These are phyloP conservation scores for Phycomyces nitens DNA, from an alignment of 192 early-diverging fungal species.

Conservation along the genomic window DNA sequence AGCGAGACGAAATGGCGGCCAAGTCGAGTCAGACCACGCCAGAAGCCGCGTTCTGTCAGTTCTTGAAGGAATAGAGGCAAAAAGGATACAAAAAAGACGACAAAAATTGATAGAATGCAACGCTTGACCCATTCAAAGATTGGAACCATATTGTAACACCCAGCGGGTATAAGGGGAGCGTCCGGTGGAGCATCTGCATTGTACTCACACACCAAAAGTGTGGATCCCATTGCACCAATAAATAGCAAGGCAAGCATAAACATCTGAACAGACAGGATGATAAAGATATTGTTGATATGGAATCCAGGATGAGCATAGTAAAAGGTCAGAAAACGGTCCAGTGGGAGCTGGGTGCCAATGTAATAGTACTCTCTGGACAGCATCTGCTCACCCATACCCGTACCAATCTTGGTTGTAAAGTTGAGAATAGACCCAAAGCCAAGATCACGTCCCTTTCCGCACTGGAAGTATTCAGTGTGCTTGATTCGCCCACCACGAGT, in stretches of 20 bases:
- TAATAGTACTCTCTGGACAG: conserved; percentile 91
- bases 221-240: conserved; percentile 67
- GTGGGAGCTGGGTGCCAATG: conserved; percentile 76
- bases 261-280: conserved; percentile 76
- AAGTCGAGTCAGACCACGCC: conserved; percentile 62
- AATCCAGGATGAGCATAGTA: conserved; percentile 88
- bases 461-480: conserved; percentile 89
- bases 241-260: conserved; percentile 78
- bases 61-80: conserved; percentile 81
- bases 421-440: conserved; percentile 86
- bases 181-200: conserved; percentile 50
- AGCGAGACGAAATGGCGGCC: conserved; percentile 80
- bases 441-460: conserved; percentile 87
- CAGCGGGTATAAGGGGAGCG: conserved; percentile 42
- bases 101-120: conserved; percentile 74
- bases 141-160: conserved; percentile 71
- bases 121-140: conserved; percentile 81
- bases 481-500: conserved; percentile 82
- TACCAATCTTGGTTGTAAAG: conserved; percentile 88
- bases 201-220: conserved; percentile 56
- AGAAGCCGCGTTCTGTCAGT: conserved; percentile 79
- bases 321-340: conserved; percentile 85
- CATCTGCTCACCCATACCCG: conserved; percentile 93
- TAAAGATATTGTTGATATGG: conserved; percentile 88
- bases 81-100: conserved; percentile 79